Base-by-base conservation (phyloP, 345 rosid species). In the Eucalyptus lansdowneana region DNA sequence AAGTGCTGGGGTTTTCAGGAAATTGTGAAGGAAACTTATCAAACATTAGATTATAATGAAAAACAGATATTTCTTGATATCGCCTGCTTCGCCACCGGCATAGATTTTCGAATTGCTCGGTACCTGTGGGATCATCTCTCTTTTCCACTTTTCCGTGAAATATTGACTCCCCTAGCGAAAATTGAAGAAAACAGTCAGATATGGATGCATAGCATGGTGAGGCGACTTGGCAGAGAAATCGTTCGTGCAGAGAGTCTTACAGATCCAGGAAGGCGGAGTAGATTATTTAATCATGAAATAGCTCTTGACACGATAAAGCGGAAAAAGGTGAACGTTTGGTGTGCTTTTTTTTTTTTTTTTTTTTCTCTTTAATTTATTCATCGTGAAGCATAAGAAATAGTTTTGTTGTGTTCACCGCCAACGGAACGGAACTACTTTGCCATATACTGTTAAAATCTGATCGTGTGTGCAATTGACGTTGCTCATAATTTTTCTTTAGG, bases 1-100 rank as follows among this genome's bases (percentile, higher is more conserved):
- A 69, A 34, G 6, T 8, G 29, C 2, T 3, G 37, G 37, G 69
- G 25, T 11, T 40, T 65, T 31, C 40, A 3, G 42, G 3, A 3
- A 4, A 15, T 31, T 67, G 1, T 67, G 22, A 0, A 67, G 6
- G 42, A 3, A 67, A 6, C n/a, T 4, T 65, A n/a, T n/a, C 37
- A 0, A n/a, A 65, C 6, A 7, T 4, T 67, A 16, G 6, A 15
- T 15, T 0, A 8, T 7, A 0, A 31, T 4, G 6, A 67, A 2
- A n/a, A 67, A 15, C 80, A 31, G 12, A 67, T 4, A 31, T 67
- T 67, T 67, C 6, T 31, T 10, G 80, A 31, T 31, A 31, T 67
- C 3, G 22, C 80, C 12, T 67, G 80, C 42, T 67, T 67, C 0
- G 1, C 42, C 6, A 16, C 22, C 1, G 80, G 80, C 24, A 16